Base-by-base conservation (phyloP, 2,329 filamentous ascomycete species). In the Nemania abortiva region DNA sequence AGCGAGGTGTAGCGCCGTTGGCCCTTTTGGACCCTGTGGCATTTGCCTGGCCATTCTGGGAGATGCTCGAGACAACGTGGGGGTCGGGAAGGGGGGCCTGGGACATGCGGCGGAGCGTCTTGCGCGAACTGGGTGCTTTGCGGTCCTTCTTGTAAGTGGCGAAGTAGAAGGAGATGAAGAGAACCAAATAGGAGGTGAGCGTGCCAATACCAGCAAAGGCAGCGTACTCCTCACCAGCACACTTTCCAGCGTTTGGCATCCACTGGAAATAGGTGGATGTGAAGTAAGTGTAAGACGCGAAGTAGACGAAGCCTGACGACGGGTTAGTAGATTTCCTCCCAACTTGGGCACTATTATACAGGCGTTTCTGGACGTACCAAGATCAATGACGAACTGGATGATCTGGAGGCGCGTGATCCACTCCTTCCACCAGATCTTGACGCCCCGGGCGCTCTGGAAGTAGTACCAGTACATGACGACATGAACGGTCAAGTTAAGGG, bases 391-490 rank as follows among this genome's bases (percentile, higher is more conserved):
- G 85, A 98, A 98, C 82, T 98, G 95, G 77, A 93, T 90, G 82
- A 98, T 98, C 84, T 98, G 95, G 79, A 98, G 92, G 79, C 95
- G 93, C 76, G 95, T 98, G 81, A 98, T 97, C 92, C 95, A 98
- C 85, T 98, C 94, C 92, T 98, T 98, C 95, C 95, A 98, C 95
- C 95, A 98, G 84, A 98, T 96, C 78, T 91, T 91, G 82, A 98
- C 90, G 75, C 96, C 96, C 76, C 95, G 94, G 64, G 95, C 95
- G 79, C 93, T 95, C 88, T 98, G 95, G 91, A 98, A 98, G 89
- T 98, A 98, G 90, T 98, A 98, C 95, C 95, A 98, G 91, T 98
- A 98, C 95, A 98, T 98, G 80, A 98, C 92, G 68, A 98, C 95
- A 84, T 98, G 95, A 64, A 98, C 95, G 72, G 89, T 90, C 79